Evolutionary conservation across 345 rosid species (phyloP).

Genomic region (Linum usitatissimum): DNA sequence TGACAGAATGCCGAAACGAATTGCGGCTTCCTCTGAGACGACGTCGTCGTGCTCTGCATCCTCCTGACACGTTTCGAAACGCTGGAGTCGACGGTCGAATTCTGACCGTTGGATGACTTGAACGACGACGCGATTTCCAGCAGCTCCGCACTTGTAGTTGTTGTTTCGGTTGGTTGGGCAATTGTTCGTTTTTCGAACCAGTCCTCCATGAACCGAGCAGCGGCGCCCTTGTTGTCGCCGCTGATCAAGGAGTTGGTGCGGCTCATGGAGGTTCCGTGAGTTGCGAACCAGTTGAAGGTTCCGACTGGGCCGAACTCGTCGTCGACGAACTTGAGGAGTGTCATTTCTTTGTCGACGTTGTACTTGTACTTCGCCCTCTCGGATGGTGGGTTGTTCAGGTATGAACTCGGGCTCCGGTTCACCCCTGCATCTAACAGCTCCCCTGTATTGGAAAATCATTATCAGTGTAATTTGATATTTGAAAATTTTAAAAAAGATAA

Average conservation of each 20-base stretch:
- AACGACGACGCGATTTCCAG: slow-evolving; percentile 87
- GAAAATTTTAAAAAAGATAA: too few relatives aligned
- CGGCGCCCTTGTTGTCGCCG: slow-evolving; percentile 99
- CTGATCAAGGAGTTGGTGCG: slow-evolving; percentile 90
- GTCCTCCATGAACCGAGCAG: slow-evolving; percentile 95
- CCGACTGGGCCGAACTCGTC: slow-evolving; percentile 91
- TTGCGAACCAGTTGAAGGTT: slow-evolving; percentile 97
- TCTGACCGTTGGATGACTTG: slow-evolving; percentile 60
- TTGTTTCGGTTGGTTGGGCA: slow-evolving; percentile 27
- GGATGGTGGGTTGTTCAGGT: slow-evolving; percentile 71
- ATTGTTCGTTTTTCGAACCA: slow-evolving; percentile 54
- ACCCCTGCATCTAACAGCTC: slow-evolving; percentile 84
- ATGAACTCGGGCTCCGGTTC: slow-evolving; percentile 96
- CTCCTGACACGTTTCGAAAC: slow-evolving; percentile 70
- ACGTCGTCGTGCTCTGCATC: slow-evolving; percentile 26
- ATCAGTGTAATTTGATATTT: too few relatives aligned
- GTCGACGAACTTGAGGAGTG: slow-evolving; percentile 89
- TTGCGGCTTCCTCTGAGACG: slow-evolving; percentile 38
- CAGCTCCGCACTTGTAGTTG: slow-evolving; percentile 41
- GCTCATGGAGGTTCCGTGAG: slow-evolving; percentile 99
- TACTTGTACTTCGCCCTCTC: slow-evolving; percentile 71
- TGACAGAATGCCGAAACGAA: slow-evolving; percentile 99
- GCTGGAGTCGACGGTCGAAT: slow-evolving; percentile 48
- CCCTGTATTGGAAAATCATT: slow-evolving; percentile 32
- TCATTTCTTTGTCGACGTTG: slow-evolving; percentile 89